A percentile compares a stretch with the other conserved stretches of the same genome.
These are phyloP conservation scores for Larix sibirica DNA, from an alignment of 83 land plant species.

Conservation along the genomic window DNA sequence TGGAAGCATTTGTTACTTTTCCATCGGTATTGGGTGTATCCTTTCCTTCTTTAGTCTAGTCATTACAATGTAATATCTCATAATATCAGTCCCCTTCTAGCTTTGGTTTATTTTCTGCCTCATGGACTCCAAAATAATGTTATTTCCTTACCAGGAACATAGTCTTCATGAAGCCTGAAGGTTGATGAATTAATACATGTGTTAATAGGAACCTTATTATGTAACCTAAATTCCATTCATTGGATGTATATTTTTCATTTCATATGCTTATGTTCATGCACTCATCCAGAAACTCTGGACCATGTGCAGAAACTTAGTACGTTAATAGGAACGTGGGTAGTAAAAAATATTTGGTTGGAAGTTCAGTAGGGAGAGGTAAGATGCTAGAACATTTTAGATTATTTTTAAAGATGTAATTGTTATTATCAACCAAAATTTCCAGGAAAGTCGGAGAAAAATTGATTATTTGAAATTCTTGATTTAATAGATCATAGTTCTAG, in stretches of 20 bases:
- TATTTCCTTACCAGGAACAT: background rate
- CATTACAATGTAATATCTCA: too few species aligned
- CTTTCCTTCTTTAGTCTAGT: too few species aligned
- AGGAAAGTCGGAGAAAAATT: too few species aligned
- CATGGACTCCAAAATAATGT: background rate
- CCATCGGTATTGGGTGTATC: too few species aligned
- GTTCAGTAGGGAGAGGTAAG: slow-evolving; percentile 9
- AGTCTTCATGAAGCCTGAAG: background rate
- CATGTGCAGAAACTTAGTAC: background rate
- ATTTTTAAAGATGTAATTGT: too few species aligned
- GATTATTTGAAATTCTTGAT: too few species aligned
- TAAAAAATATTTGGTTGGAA: slow-evolving; percentile 8
- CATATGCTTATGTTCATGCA: background rate
- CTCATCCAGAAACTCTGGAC: background rate
- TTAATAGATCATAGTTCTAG: slow-evolving; percentile 27
- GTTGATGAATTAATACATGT: background rate
- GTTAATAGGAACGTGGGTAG: background rate
- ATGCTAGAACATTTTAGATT: too few species aligned
- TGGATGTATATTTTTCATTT: background rate
- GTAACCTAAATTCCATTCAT: too few species aligned
- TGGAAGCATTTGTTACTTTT: too few species aligned
- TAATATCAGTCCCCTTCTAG: too few species aligned
- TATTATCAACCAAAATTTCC: too few species aligned
- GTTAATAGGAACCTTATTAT: background rate
- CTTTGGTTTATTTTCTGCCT: too few species aligned